Percentiles rank a stretch among this genome's conserved stretches.
Conservation (phyloP, 2,329 filamentous ascomycete genomes). For the Aspergillus sp. region DNA sequence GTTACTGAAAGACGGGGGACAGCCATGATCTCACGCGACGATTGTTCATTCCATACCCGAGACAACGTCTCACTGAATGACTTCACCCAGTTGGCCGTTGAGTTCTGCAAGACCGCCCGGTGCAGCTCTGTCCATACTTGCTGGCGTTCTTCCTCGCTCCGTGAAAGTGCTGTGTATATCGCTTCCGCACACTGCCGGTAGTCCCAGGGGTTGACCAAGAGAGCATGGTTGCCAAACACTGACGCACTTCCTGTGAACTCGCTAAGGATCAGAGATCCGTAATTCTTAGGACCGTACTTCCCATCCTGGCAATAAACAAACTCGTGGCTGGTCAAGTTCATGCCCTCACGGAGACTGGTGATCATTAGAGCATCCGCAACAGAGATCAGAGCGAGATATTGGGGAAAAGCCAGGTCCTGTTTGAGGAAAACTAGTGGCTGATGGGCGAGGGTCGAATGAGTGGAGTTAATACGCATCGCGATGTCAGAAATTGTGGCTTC, state of each 20-base stretch:
- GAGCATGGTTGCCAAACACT: slow-evolving; percentile 73
- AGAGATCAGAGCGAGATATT: slow-evolving; percentile 87
- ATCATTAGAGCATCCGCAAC: slow-evolving; percentile 92
- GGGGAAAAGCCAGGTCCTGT: slow-evolving; percentile 87
- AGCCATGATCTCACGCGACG: slow-evolving; percentile 75
- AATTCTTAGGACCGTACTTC: slow-evolving; percentile 65
- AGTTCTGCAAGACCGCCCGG: slow-evolving; percentile 70
- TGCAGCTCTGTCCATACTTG: slow-evolving; percentile 70
- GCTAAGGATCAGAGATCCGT: slow-evolving; percentile 84
- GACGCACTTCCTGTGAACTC: slow-evolving; percentile 93
- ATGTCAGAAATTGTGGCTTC: slow-evolving; percentile 89
- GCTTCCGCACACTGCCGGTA: slow-evolving; percentile 83
- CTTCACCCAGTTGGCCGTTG: slow-evolving; percentile 81
- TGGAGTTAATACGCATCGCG: slow-evolving; percentile 87
- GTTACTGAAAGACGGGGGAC: slow-evolving; percentile 77
- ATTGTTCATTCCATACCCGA: slow-evolving; percentile 76
- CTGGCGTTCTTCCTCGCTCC: slow-evolving; percentile 69
- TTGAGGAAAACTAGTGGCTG: slow-evolving; percentile 91
- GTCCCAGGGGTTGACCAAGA: slow-evolving; percentile 93
- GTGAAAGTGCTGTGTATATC: slow-evolving; percentile 77
- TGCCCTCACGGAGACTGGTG: slow-evolving; percentile 89
- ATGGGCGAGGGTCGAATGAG: slow-evolving; percentile 84
- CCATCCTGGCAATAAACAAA: slow-evolving; percentile 93
- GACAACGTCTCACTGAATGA: slow-evolving; percentile 67
- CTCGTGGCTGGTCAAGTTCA: slow-evolving; percentile 95